These are phyloP conservation scores for Zygosaccharomyces pseudobailii DNA, from an alignment of 1,139 yeast species.

Conservation along the genomic window DNA sequence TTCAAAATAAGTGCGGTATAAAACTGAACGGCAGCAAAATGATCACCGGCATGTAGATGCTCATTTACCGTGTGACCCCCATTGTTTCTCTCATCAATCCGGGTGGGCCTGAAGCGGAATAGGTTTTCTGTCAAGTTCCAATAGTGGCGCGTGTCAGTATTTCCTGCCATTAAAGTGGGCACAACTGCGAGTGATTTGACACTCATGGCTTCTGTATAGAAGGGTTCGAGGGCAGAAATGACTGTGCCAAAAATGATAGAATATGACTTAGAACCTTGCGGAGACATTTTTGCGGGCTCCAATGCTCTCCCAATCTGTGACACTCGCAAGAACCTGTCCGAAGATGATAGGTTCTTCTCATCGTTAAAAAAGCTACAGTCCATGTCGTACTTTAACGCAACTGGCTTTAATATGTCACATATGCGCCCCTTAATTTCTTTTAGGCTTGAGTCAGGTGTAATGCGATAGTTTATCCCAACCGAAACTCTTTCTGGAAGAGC, in stretches of 20 bases:
- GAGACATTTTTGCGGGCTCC: constrained; percentile 3
- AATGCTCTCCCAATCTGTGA: constrained; percentile 4
- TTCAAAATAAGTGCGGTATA: constrained; percentile 6
- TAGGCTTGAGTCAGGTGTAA: constrained; percentile 3
- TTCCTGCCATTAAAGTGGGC: constrained; percentile 5
- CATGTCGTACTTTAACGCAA: not conserved
- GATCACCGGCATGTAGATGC: constrained; percentile 7
- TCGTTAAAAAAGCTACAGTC: not conserved
- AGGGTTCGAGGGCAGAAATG: not conserved
- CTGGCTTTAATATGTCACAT: not conserved
- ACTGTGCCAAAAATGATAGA: constrained; percentile 2
- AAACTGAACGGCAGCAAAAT: constrained; percentile 6
- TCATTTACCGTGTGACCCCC: constrained; percentile 9
- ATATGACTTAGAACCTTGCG: constrained; percentile 1
- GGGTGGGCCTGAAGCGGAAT: constrained; percentile 6
- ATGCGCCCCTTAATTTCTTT: constrained; percentile 1
- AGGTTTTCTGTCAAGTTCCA: constrained; percentile 3
- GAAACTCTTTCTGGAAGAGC: constrained; percentile 6
- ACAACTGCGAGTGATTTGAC: not conserved
- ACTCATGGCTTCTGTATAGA: not conserved
- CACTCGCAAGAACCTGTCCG: constrained; percentile 1
- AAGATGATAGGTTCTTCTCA: not conserved
- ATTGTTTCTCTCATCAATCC: constrained; percentile 5
- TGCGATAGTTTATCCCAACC: constrained; percentile 1
- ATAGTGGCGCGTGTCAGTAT: constrained; percentile 4